Base-by-base conservation (phyloP, 2,329 filamentous ascomycete genomes). In the Penicillium sp. region DNA sequence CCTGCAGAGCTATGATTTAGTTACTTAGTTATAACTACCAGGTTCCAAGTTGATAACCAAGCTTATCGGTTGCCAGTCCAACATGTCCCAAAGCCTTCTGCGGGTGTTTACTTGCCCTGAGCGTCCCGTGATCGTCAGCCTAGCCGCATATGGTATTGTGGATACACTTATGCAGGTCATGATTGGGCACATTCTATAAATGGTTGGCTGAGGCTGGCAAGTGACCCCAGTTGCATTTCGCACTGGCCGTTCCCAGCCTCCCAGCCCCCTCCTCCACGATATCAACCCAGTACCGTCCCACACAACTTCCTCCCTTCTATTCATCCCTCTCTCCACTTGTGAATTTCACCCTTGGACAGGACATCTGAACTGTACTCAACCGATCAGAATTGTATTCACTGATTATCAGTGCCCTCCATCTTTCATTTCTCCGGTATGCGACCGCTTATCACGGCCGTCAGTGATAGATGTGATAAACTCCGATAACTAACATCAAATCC, bases 251-350 rank as follows among this genome's bases (percentile, higher is more conserved):
- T 60, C 57, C 58, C 58, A 61, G 58, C 57, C 58, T 56, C 56
- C 56, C 56, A 59, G 55, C 56, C 58, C 55, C 55, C 56, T 58
- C 55, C 56, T 59, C 56, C 56, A 60, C 54, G 55, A 53, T 55
- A 56, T 55, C 53, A 50, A 49, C 37, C 37, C 37, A 45, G 35
- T 27, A 28, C 37, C 42, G 42, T 49, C 47, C 47, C 15, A 18
- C 47, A 44, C 47, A 39, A 42, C 46, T 54, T 49, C 50, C 43
- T 49, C 46, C 46, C 39, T 42, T 38, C 40, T 37, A 38, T 46
- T 50, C 31, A 42, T 50, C 42, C 38, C 41, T 24, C 10, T 2
- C 9, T 13, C 27, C 31, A 15, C 24, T 15, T 25, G 6, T 13
- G n/a, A 29, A 25, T 9, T 3, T 25, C 20, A 40, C 27, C 15